Evolutionary conservation across 352 stramenopile genomes (phyloP).

Genomic region (Phytophthora europaea): DNA sequence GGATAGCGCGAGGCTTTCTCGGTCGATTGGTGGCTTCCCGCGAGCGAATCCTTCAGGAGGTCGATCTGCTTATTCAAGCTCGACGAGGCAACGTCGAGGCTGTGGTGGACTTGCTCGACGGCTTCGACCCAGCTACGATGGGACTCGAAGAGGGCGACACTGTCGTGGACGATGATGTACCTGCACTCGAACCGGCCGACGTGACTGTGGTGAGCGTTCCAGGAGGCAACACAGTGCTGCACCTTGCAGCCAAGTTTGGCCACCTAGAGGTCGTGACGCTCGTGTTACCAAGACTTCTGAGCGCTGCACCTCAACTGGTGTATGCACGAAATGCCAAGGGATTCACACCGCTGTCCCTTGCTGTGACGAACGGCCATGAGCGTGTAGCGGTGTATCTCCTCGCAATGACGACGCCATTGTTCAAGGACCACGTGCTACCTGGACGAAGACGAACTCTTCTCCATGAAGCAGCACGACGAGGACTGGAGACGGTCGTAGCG

Average conservation of each 20-base stretch:
- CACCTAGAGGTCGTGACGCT: slow-evolving; percentile 64
- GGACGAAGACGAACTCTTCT: slow-evolving; percentile 53
- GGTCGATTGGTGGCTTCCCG: slow-evolving; percentile 36
- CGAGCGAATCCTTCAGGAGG: slow-evolving; percentile 44
- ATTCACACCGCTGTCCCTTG: slow-evolving; percentile 60
- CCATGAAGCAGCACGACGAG: slow-evolving; percentile 55
- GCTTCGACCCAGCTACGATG: slow-evolving; percentile 40
- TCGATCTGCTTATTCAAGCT: slow-evolving; percentile 67
- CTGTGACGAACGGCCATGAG: slow-evolving; percentile 56
- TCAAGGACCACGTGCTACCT: slow-evolving; percentile 26
- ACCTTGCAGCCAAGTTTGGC: slow-evolving; percentile 60
- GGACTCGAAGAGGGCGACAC: slow-evolving; percentile 16
- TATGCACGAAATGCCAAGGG: slow-evolving; percentile 51
- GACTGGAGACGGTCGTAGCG: slow-evolving; percentile 48
- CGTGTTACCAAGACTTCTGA: slow-evolving; percentile 53
- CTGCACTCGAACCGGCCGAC: slow-evolving; percentile 37
- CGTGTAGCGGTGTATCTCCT: slow-evolving; percentile 67
- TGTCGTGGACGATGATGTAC: slow-evolving; percentile 11
- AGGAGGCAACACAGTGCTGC: slow-evolving; percentile 57
- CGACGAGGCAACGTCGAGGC: slow-evolving; percentile 55
- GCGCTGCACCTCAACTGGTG: slow-evolving; percentile 37
- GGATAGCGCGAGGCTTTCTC: slow-evolving; percentile 68
- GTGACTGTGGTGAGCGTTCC: slow-evolving; percentile 39
- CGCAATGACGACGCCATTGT: slow-evolving; percentile 61
- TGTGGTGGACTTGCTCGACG: slow-evolving; percentile 74